These are phyloP conservation scores for Vaccinium corymbosum DNA, from an alignment of 148 eudicot genomes.

Conservation along the genomic window DNA sequence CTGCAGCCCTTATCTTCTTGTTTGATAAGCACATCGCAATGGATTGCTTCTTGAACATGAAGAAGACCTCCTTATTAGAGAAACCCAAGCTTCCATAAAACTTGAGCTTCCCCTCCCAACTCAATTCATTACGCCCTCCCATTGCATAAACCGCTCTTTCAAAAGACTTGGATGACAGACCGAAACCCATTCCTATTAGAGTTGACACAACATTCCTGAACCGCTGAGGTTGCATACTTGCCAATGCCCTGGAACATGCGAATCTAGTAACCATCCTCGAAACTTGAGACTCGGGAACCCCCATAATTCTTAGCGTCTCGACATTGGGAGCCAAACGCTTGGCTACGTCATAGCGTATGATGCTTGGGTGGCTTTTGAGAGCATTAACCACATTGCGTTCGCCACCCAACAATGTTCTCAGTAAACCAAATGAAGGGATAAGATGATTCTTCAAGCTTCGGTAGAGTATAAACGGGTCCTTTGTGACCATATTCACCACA, in stretches of 20 bases:
- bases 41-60: slow-evolving; percentile 13
- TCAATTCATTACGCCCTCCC: not conserved
- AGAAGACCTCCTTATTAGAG: not conserved
- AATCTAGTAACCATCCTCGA: not conserved
- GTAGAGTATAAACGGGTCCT: not conserved
- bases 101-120: not conserved
- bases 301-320: not conserved
- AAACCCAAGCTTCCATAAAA: slow-evolving; percentile 1
- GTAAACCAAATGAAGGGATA: not conserved
- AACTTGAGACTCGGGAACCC: not conserved
- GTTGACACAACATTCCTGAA: not conserved
- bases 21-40: not conserved
- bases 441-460: not conserved
- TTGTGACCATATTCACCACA: not conserved
- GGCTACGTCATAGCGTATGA: not conserved
- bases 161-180: not conserved
- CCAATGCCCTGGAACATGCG: not conserved
- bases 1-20: not conserved
- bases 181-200: not conserved
- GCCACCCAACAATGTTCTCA: not conserved
- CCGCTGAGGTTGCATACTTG: not conserved
- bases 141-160: not conserved
- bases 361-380: not conserved
- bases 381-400: not conserved
- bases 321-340: not conserved